phyloP scores from a whole-genome alignment of 164 flowering plant species.

The Aristolochia fimbriata region DNA sequence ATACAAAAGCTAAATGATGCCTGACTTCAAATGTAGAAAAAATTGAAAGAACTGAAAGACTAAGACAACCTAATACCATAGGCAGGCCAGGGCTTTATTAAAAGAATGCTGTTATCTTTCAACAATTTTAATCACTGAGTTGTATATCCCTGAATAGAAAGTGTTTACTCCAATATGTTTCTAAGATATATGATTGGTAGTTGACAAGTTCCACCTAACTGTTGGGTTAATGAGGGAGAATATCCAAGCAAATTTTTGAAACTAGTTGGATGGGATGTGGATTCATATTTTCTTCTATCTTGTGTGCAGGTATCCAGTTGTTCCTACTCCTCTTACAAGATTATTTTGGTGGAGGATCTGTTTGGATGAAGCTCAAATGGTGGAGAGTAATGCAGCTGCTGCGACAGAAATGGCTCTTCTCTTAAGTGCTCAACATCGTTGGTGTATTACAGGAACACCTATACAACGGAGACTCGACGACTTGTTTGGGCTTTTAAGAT shows the following conservation, averaged over 20 bases:
- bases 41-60: too few relatives aligned
- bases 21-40: too few relatives aligned
- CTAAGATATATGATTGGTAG: too few relatives aligned
- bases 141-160: too few relatives aligned
- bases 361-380: slow-evolving; percentile 99
- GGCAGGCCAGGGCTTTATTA: too few relatives aligned
- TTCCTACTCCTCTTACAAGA: slow-evolving; percentile 82
- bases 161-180: too few relatives aligned
- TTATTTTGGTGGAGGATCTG: slow-evolving; percentile 95
- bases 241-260: neutral
- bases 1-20: too few relatives aligned
- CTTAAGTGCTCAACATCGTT: slow-evolving; percentile 59
- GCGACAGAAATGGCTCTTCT: slow-evolving; percentile 96
- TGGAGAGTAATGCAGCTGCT: slow-evolving; percentile 75
- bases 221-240: too few relatives aligned
- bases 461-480: slow-evolving; percentile 89
- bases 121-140: too few relatives aligned
- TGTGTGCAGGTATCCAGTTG: slow-evolving; percentile 71
- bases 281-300: neutral
- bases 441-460: slow-evolving; percentile 98
- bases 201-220: too few relatives aligned
- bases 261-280: neutral
- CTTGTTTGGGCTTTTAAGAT: slow-evolving; percentile 75
- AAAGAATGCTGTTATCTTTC: too few relatives aligned
- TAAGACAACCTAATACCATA: too few relatives aligned